Evolutionary conservation across 1,139 yeast genomes (phyloP).

Genomic region (Saccharomycopsis phalli): DNA sequence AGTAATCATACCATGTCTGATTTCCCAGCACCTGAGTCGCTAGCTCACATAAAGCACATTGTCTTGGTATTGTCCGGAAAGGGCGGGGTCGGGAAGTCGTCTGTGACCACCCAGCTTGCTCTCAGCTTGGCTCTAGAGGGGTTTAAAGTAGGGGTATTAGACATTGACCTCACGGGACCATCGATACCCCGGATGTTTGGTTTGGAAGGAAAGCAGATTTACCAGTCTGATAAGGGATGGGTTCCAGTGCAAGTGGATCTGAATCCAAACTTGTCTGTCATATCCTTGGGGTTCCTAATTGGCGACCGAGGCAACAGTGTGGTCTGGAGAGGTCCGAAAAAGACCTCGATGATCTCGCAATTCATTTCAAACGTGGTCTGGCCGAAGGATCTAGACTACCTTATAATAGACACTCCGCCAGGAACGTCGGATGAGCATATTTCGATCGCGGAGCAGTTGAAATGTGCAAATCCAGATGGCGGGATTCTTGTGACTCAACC

Average conservation of each 20-base stretch:
- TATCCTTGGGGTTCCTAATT: slow-evolving; percentile 87
- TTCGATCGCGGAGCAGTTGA: slow-evolving; percentile 85
- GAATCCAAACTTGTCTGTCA: slow-evolving; percentile 39
- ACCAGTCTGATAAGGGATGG: slow-evolving; percentile 84
- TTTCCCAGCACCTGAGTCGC: not conserved
- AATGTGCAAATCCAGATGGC: slow-evolving; percentile 76
- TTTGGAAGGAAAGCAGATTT: slow-evolving; percentile 68
- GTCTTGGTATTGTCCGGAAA: slow-evolving; percentile 80
- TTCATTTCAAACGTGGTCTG: slow-evolving; percentile 85
- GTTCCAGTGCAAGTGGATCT: slow-evolving; percentile 57
- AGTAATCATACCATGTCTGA: not conserved
- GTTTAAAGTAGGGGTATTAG: slow-evolving; percentile 80
- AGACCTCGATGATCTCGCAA: slow-evolving; percentile 95
- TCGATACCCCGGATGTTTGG: slow-evolving; percentile 96
- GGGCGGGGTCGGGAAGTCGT: slow-evolving; percentile 98
- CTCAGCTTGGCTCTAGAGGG: slow-evolving; percentile 64
- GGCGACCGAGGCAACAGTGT: slow-evolving; percentile 82
- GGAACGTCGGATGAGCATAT: slow-evolving; percentile 98
- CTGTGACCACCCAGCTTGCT: slow-evolving; percentile 91
- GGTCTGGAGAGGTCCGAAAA: slow-evolving; percentile 98
- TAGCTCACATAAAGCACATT: slow-evolving; percentile 57
- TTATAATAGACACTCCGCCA: slow-evolving; percentile 95
- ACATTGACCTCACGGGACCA: slow-evolving; percentile 95
- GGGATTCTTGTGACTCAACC: slow-evolving; percentile 96
- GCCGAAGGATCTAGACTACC: slow-evolving; percentile 71